These are phyloP conservation scores for Kodamaea restingae DNA, from an alignment of 805 yeast species.

Conservation along the genomic window DNA sequence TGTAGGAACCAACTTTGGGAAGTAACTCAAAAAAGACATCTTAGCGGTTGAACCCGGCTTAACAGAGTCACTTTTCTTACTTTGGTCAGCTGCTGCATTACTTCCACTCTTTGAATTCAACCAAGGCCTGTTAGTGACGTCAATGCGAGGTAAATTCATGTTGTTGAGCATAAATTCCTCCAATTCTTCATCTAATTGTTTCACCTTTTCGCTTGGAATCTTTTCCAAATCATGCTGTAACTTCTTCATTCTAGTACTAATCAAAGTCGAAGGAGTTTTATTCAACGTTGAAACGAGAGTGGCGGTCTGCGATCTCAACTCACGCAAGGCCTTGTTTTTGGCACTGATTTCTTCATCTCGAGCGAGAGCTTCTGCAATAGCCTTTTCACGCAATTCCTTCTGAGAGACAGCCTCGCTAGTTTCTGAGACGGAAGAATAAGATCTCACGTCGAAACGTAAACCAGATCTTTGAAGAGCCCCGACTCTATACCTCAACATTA, in stretches of 20 bases:
- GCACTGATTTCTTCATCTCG: conserved; percentile 39
- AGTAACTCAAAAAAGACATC: conserved; percentile 30
- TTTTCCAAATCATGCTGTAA: conserved; percentile 28
- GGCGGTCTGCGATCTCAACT: conserved; percentile 25
- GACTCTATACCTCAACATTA: conserved; percentile 1
- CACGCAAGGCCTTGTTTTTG: conserved; percentile 31
- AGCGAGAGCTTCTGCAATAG: conserved; percentile 42
- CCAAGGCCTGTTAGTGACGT: conserved; percentile 35
- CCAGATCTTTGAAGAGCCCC: neutral
- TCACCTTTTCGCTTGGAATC: conserved; percentile 30
- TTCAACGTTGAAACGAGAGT: conserved; percentile 30
- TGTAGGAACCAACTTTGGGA: conserved; percentile 64
- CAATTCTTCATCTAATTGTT: conserved; percentile 38
- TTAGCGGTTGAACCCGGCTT: conserved; percentile 30
- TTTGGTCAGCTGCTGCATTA: conserved; percentile 2
- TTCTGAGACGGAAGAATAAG: conserved; percentile 4
- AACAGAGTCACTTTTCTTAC: conserved; percentile 12
- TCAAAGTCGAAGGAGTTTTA: conserved; percentile 29
- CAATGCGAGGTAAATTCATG: conserved; percentile 30
- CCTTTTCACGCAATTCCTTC: conserved; percentile 34
- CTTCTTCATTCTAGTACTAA: conserved; percentile 25
- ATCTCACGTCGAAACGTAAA: conserved; percentile 3
- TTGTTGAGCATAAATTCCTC: conserved; percentile 33
- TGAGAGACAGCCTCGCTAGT: conserved; percentile 14
- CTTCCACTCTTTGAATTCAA: conserved; percentile 2